phyloP scores from a whole-genome alignment of 2,329 filamentous ascomycete genomes.

The Trichophyton mentagrophytes region DNA sequence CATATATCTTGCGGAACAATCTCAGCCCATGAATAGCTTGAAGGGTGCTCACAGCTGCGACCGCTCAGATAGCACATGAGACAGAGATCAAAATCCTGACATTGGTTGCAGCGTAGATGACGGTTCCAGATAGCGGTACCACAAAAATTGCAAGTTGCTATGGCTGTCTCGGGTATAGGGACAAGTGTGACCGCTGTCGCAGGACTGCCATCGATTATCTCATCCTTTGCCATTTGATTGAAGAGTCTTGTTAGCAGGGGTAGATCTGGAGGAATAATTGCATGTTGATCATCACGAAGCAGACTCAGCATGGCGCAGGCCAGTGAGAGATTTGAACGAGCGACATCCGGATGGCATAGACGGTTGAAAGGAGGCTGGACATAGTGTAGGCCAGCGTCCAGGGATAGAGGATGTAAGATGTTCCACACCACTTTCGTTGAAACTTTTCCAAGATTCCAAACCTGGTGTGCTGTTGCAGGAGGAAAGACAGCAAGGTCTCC shows the following conservation, averaged over 20 bases:
- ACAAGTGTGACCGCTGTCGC: conserved; percentile 18
- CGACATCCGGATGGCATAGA: conserved; percentile 25
- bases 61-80: conserved; percentile 25
- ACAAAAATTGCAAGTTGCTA: conserved; percentile 28
- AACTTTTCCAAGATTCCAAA: conserved; percentile 25
- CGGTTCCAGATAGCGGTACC: conserved; percentile 29
- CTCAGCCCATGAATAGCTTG: conserved; percentile 25
- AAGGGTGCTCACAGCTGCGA: conserved; percentile 25
- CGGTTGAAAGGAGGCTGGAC: conserved; percentile 26
- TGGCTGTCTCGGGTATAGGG: conserved; percentile 21
- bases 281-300: conserved; percentile 13
- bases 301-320: conserved; percentile 24
- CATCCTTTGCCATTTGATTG: conserved; percentile 22
- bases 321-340: conserved; percentile 20
- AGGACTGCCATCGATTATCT: conserved; percentile 18
- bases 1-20: conserved; percentile 21
- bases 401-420: conserved; percentile 24
- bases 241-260: conserved; percentile 21
- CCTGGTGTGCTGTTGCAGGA: conserved; percentile 26
- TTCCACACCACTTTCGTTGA: conserved; percentile 29
- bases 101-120: conserved; percentile 26
- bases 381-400: conserved; percentile 24
- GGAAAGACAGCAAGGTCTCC: conserved; percentile 27
- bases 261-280: conserved; percentile 18
- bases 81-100: conserved; percentile 27